Percentiles rank a stretch among this genome's conserved stretches.
phyloP scores from a whole-genome alignment of 2,329 filamentous ascomycete genomes.

The Trichophyton simii region DNA sequence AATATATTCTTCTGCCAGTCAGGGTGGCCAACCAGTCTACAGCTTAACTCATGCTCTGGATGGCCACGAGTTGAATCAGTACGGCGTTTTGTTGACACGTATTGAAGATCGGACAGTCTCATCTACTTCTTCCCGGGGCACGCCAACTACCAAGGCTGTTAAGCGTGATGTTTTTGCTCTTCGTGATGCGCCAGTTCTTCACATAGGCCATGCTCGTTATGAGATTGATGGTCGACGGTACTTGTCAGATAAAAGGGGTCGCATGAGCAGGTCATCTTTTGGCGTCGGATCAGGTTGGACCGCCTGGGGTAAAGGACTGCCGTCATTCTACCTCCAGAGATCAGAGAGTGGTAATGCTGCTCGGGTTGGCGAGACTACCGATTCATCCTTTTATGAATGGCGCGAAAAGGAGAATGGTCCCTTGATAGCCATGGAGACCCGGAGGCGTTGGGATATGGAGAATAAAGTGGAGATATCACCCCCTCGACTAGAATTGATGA shows the following conservation, averaged over 20 bases:
- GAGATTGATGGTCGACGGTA: conserved; percentile 12
- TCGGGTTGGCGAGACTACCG: not conserved
- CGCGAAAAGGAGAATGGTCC: conserved; percentile 7
- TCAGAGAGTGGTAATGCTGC: not conserved
- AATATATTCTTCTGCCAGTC: conserved; percentile 9
- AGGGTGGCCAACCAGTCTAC: conserved; percentile 10
- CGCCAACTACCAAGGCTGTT: not conserved
- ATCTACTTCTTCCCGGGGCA: not conserved
- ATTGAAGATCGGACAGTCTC: conserved; percentile 6
- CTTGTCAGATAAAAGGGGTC: conserved; percentile 10
- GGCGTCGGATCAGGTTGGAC: conserved; percentile 11
- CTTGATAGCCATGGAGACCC: conserved; percentile 11
- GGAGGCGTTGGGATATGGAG: conserved; percentile 13
- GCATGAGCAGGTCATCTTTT: conserved; percentile 10
- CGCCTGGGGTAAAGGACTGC: conserved; percentile 9
- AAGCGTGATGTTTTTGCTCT: conserved; percentile 13
- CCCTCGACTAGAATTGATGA: conserved; percentile 11
- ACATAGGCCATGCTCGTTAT: conserved; percentile 7
- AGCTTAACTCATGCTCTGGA: conserved; percentile 13
- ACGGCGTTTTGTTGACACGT: conserved; percentile 11
- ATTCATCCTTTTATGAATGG: conserved; percentile 12
- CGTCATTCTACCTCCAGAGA: conserved; percentile 9
- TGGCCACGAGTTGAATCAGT: conserved; percentile 12
- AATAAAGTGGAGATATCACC: conserved; percentile 9
- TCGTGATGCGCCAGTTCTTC: conserved; percentile 6